phyloP scores from a whole-genome alignment of 805 yeast species.

The Monosporozyma solicola region DNA sequence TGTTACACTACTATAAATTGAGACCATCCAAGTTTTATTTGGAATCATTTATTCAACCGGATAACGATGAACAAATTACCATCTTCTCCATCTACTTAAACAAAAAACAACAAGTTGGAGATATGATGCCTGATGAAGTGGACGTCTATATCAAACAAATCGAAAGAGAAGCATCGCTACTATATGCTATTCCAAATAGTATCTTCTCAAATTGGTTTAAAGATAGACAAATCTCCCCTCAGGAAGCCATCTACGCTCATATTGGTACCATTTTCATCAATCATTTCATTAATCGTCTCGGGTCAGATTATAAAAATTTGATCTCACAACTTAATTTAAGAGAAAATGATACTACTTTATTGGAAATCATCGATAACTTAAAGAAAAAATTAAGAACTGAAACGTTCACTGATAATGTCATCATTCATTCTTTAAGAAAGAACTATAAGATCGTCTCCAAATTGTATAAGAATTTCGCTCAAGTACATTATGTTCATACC shows the following conservation, averaged over 20 bases:
- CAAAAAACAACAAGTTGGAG: constrained; percentile 39
- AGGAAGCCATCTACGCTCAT: constrained; percentile 91
- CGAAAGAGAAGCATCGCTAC: constrained; percentile 84
- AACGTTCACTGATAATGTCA: constrained; percentile 81
- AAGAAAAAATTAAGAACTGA: constrained; percentile 88
- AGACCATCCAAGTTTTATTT: constrained; percentile 82
- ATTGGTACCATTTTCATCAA: constrained; percentile 87
- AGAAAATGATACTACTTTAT: constrained; percentile 48
- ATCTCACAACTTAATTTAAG: constrained; percentile 53
- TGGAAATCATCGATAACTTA: constrained; percentile 68
- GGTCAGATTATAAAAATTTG: constrained; percentile 76
- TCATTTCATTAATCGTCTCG: constrained; percentile 89
- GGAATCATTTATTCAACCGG: constrained; percentile 57
- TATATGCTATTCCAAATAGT: constrained; percentile 86
- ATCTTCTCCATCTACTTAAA: constrained; percentile 79
- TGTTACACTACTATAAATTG: constrained; percentile 83
- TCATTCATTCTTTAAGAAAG: constrained; percentile 63
- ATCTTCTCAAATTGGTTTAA: constrained; percentile 68
- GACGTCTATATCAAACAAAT: constrained; percentile 82
- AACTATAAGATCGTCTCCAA: constrained; percentile 68
- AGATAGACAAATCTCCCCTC: constrained; percentile 72
- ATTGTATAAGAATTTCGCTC: constrained; percentile 85
- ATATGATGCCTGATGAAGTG: constrained; percentile 22
- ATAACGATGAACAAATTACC: constrained; percentile 64
- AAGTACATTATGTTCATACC: constrained; percentile 67